Evolutionary conservation across 495 filamentous ascomycete species (phyloP).

Genomic region (Penicillium coffeae): DNA sequence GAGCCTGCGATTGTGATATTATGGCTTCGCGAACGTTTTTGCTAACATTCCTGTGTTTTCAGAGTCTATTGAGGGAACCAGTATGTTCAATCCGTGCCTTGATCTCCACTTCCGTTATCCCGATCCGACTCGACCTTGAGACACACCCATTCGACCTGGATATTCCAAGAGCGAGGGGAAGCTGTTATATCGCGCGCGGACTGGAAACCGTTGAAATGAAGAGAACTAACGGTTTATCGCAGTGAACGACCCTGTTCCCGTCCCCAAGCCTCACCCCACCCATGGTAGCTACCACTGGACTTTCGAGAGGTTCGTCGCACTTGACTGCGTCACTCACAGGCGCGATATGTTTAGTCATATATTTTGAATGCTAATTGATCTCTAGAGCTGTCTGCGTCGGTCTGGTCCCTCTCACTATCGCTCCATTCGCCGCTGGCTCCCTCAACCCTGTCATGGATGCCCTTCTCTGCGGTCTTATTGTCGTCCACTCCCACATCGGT

Average conservation of each 20-base stretch:
- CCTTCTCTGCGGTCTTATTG: conserved; percentile 71
- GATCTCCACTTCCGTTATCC: conserved; percentile 4
- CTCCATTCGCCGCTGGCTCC: conserved; percentile 86
- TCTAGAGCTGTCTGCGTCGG: conserved; percentile 64
- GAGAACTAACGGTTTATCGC: conserved; percentile 6
- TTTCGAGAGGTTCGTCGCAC: conserved; percentile 70
- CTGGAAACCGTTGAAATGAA: not conserved
- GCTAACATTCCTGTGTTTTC: conserved; percentile 26
- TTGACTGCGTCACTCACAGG: not conserved
- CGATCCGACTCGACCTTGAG: conserved; percentile 1
- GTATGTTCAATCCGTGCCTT: conserved; percentile 47
- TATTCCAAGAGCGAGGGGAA: not conserved
- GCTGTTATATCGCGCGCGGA: not conserved
- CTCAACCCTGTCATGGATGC: conserved; percentile 88
- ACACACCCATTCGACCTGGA: not conserved
- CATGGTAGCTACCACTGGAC: conserved; percentile 98
- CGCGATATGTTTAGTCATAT: not conserved
- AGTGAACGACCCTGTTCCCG: conserved; percentile 83
- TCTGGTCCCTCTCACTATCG: conserved; percentile 80
- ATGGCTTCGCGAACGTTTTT: conserved; percentile 1
- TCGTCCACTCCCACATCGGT: conserved; percentile 92
- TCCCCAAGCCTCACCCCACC: conserved; percentile 65
- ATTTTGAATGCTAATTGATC: not conserved
- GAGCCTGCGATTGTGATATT: not conserved
- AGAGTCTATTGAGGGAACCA: conserved; percentile 76